A percentile compares a stretch with the other conserved stretches of the same genome.
Conservation (phyloP, 805 yeast genomes). For the Candida patagonica region DNA sequence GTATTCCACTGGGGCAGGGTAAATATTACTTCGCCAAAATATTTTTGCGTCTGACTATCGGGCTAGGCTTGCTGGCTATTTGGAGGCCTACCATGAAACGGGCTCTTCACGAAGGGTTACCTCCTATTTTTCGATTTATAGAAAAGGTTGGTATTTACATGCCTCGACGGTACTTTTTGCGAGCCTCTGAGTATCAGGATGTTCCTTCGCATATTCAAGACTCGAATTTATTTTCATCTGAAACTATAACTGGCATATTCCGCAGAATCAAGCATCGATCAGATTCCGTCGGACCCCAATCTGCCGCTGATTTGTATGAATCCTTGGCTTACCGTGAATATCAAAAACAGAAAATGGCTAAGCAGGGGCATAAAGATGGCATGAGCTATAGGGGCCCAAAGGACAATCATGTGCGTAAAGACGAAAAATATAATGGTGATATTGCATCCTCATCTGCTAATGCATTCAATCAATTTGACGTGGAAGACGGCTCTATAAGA, state of each 20-base stretch:
- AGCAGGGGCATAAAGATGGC: slow-evolving; percentile 12
- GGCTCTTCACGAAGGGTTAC: slow-evolving; percentile 45
- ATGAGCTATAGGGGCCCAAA: slow-evolving; percentile 6
- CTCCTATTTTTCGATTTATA: slow-evolving; percentile 44
- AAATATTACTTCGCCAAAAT: slow-evolving; percentile 24
- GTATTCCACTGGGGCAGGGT: slow-evolving; percentile 13
- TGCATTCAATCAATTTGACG: not conserved
- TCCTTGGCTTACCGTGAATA: slow-evolving; percentile 27
- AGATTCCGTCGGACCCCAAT: slow-evolving; percentile 34
- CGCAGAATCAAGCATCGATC: slow-evolving; percentile 22
- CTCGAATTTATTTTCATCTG: slow-evolving; percentile 24
- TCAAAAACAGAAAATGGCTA: slow-evolving; percentile 16
- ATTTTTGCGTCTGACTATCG: slow-evolving; percentile 45
- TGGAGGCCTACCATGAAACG: slow-evolving; percentile 77
- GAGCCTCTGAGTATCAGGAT: slow-evolving; percentile 29
- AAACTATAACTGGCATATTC: slow-evolving; percentile 25
- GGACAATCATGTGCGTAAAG: too few species aligned
- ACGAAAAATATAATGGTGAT: not conserved
- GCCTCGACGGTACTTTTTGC: slow-evolving; percentile 32
- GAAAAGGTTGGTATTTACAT: slow-evolving; percentile 29
- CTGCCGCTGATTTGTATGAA: slow-evolving; percentile 34
- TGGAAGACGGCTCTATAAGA: not conserved
- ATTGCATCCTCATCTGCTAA: not conserved
- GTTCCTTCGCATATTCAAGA: slow-evolving; percentile 30
- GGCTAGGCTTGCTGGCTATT: slow-evolving; percentile 48